Percentiles rank a stretch among this genome's conserved stretches.
Evolutionary conservation across 2,329 filamentous ascomycete genomes (phyloP).

Genomic region (Ophiostoma ips): DNA sequence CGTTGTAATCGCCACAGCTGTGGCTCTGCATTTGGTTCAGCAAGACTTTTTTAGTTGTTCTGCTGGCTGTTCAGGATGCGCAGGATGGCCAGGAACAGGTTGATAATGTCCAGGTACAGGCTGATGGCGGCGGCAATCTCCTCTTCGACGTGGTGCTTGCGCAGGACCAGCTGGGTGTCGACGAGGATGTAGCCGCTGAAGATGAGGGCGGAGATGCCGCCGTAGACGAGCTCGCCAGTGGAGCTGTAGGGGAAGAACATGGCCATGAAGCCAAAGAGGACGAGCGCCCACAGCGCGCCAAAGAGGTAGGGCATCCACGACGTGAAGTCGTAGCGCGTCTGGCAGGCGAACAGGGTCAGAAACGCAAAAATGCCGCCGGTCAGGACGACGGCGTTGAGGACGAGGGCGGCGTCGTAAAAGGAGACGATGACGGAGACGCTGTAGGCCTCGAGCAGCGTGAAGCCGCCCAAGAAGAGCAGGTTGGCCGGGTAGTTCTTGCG

Average conservation of each 20-base stretch:
- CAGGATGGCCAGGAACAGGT: slow-evolving; percentile 90
- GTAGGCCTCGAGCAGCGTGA: slow-evolving; percentile 89
- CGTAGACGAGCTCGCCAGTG: slow-evolving; percentile 75
- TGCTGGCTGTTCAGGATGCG: slow-evolving; percentile 92
- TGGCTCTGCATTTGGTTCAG: too few species aligned
- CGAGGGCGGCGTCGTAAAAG: slow-evolving; percentile 71
- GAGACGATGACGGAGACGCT: slow-evolving; percentile 83
- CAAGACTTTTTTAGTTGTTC: slow-evolving; percentile 63
- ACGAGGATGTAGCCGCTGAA: slow-evolving; percentile 94
- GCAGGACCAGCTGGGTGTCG: slow-evolving; percentile 89
- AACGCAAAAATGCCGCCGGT: slow-evolving; percentile 74
- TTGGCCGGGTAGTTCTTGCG: slow-evolving; percentile 92
- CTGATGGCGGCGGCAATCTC: slow-evolving; percentile 93
- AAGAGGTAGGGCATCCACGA: slow-evolving; percentile 94
- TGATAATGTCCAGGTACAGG: slow-evolving; percentile 91
- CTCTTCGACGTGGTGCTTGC: slow-evolving; percentile 94
- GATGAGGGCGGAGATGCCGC: slow-evolving; percentile 66
- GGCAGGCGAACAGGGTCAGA: slow-evolving; percentile 80
- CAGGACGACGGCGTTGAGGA: slow-evolving; percentile 79
- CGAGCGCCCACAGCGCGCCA: slow-evolving; percentile 73
- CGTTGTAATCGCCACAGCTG: too few species aligned
- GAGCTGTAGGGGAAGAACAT: slow-evolving; percentile 76
- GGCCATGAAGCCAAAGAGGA: slow-evolving; percentile 87
- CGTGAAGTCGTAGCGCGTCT: slow-evolving; percentile 97
- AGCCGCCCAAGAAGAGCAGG: slow-evolving; percentile 77